A percentile compares a stretch with the other conserved stretches of the same genome.
Conservation (phyloP, 768 basidiomycete species). For the Suillus subluteus region DNA sequence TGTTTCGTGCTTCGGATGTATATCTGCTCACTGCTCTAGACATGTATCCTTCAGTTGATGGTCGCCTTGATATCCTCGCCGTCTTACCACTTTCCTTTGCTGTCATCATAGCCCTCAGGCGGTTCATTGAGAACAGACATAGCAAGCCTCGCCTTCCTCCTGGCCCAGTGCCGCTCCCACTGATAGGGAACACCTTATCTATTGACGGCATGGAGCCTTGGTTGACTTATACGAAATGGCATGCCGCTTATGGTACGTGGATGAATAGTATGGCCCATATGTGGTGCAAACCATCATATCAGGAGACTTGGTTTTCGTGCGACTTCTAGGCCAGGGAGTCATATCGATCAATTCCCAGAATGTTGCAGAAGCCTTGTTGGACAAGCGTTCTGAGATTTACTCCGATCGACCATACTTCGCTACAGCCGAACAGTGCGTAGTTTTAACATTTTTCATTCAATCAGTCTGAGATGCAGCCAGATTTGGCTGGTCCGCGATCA, state of each 20-base stretch:
- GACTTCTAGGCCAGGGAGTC: constrained; percentile 7
- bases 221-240: constrained; percentile 5
- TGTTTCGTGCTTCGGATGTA: neutral
- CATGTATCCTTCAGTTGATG: neutral
- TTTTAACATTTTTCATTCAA: neutral
- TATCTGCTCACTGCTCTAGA: neutral
- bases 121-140: neutral
- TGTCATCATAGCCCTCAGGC: neutral
- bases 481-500: constrained; percentile 7
- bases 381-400: constrained; percentile 14
- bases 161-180: constrained; percentile 11
- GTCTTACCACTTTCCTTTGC: neutral
- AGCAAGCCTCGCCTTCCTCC: constrained; percentile 1
- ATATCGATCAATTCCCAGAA: constrained; percentile 9
- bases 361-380: constrained; percentile 10
- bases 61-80: neutral
- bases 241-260: constrained; percentile 7
- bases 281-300: neutral
- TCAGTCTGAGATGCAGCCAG: neutral
- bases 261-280: neutral
- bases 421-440: constrained; percentile 3
- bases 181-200: constrained; percentile 10
- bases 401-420: constrained; percentile 14
- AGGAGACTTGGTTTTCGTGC: constrained; percentile 10
- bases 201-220: constrained; percentile 8